Percentiles rank a stretch among this genome's conserved stretches.
Conservation (phyloP, 2,329 filamentous ascomycete genomes). For the Aureobasidium sp. region DNA sequence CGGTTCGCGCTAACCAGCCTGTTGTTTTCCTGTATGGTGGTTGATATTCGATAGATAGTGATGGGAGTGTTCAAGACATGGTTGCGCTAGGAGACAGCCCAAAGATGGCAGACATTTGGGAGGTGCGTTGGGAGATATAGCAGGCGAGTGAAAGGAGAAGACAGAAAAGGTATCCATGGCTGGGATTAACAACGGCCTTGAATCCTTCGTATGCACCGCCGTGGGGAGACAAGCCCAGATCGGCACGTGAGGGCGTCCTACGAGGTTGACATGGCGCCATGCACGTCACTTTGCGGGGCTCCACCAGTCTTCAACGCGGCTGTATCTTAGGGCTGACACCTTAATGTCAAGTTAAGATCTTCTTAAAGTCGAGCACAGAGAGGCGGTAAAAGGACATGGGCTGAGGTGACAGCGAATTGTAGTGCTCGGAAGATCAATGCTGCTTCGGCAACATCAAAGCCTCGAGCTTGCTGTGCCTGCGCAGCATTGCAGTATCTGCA, state of each 20-base stretch:
- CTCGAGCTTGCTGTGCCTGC: background rate
- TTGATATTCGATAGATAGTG: background rate
- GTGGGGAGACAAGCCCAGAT: background rate
- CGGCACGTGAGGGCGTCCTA: background rate
- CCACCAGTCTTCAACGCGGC: background rate
- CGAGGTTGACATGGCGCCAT: background rate
- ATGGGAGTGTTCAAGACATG: background rate
- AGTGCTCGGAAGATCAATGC: too few relatives aligned
- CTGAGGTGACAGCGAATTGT: background rate
- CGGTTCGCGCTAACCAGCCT: background rate
- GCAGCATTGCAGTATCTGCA: background rate
- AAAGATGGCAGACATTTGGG: background rate
- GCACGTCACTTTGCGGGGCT: conserved; percentile 7
- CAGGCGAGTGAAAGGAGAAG: background rate
- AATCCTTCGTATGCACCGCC: background rate
- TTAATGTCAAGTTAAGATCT: background rate
- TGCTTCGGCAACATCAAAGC: background rate
- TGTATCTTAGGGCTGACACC: background rate
- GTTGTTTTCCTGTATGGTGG: background rate
- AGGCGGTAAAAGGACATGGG: background rate
- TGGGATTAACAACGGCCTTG: background rate
- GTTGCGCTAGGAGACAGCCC: background rate
- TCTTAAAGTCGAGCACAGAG: background rate
- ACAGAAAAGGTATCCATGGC: background rate
- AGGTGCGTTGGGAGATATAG: background rate